phyloP scores from a whole-genome alignment of 495 filamentous ascomycete species.

The Aspergillus avenaceus region DNA sequence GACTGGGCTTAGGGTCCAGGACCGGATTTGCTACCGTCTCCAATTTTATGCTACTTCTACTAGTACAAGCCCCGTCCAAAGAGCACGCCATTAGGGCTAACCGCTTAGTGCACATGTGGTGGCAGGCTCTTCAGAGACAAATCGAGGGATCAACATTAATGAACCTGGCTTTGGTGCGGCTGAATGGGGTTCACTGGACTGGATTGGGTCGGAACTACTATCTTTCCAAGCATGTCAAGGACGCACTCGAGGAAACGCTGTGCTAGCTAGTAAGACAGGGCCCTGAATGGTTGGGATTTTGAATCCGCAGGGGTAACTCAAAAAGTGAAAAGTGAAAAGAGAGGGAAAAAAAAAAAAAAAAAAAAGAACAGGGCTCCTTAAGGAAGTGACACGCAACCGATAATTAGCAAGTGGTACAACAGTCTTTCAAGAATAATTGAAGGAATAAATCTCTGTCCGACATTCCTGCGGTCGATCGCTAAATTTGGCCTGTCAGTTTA shows the following conservation, averaged over 20 bases:
- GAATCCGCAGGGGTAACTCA: too few relatives aligned
- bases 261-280: too few relatives aligned
- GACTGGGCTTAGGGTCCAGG: slow-evolving; percentile 23
- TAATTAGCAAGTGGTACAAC: too few relatives aligned
- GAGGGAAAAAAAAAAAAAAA: background rate
- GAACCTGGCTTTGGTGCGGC: slow-evolving; percentile 24
- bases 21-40: slow-evolving; percentile 33
- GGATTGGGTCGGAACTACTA: slow-evolving; percentile 21
- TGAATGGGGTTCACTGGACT: slow-evolving; percentile 27
- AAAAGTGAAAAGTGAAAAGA: too few relatives aligned
- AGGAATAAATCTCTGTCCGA: too few relatives aligned
- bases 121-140: slow-evolving; percentile 24
- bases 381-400: too few relatives aligned
- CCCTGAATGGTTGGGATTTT: too few relatives aligned
- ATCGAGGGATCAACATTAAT: slow-evolving; percentile 24
- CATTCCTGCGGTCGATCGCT: too few relatives aligned
- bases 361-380: background rate
- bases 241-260: slow-evolving; percentile 4
- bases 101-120: slow-evolving; percentile 28
- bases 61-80: slow-evolving; percentile 28
- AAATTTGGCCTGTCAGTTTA: too few relatives aligned
- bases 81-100: slow-evolving; percentile 25
- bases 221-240: slow-evolving; percentile 24
- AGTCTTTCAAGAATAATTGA: too few relatives aligned
- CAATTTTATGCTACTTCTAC: slow-evolving; percentile 29